Evolutionary conservation across 306 rosid genomes (phyloP), one percentile per base, ranked within the genome.

Genomic region (Malus sieversii): DNA sequence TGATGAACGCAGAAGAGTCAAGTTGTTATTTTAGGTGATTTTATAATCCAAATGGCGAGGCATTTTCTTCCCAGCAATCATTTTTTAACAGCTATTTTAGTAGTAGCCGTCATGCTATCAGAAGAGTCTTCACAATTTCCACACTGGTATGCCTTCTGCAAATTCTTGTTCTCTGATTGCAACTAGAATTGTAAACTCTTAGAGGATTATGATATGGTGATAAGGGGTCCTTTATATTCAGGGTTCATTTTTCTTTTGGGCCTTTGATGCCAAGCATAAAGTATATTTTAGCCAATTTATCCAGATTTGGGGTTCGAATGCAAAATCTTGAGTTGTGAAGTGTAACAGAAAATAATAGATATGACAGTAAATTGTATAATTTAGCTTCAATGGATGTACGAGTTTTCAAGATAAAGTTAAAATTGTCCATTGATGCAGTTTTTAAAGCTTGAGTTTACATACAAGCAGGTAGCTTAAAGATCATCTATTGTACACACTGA

Each of bases 1-100:
- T 52, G 33, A 73, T 78, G 44, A 22, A 32, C 25, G 63, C 22
- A n/a, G n/a, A 19, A 75, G 81, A 77, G 73, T 74, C 46, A 71
- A 63, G 63, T 73, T 58, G 23, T 64, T 71, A 59, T 27, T 27
- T 58, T 61, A 48, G 74, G 48, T 53, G 16, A 30, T 27, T 66
- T 57, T 20, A 13, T 38, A 6, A 4, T 61, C 27, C 68, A 63
- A n/a, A 48, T 1, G 53, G 53, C 19, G 8, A 46, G 51, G 51
- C 16, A 0, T 45, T 45, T 45, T 45, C 51, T 45, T 45, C 14
- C 16, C 16, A 13, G 51, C 16, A 45, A 45, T 45, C 51, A 45
- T 45, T 48, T 48, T 48, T 48, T 14, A 48, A 15, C 19, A 3
- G 55, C 55, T 48, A 18, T 48, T 60, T 25, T 12, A 10, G 27